Conservation (phyloP, 2,329 filamentous ascomycete species). For the Alternaria brassicae region DNA sequence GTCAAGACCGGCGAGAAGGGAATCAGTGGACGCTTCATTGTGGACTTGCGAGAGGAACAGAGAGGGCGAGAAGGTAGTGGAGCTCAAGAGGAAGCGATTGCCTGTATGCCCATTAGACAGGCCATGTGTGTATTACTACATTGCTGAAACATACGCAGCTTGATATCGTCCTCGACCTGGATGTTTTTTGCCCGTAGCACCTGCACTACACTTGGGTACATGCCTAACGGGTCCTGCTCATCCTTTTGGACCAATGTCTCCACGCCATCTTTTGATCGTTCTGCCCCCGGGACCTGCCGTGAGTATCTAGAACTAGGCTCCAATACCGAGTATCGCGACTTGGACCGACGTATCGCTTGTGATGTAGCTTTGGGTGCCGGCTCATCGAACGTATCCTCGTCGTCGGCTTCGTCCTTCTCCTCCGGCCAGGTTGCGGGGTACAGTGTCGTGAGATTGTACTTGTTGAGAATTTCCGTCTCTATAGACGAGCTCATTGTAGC, state of each 20-base stretch:
- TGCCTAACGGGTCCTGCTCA: conserved; percentile 91
- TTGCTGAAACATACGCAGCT: conserved; percentile 68
- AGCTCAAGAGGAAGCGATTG: conserved; percentile 93
- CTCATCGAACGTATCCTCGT: conserved; percentile 63
- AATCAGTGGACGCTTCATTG: conserved; percentile 80
- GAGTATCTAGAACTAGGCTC: conserved; percentile 76
- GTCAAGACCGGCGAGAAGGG: conserved; percentile 81
- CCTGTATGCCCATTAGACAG: conserved; percentile 56
- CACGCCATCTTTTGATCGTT: conserved; percentile 71
- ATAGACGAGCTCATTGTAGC: conserved; percentile 39
- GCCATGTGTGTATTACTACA: conserved; percentile 4
- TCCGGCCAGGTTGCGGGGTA: conserved; percentile 87
- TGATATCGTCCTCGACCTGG: conserved; percentile 81
- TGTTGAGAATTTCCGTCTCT: conserved; percentile 80
- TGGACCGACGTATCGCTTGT: conserved; percentile 61
- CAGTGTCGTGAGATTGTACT: conserved; percentile 83
- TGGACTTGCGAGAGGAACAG: conserved; percentile 94
- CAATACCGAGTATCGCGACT: conserved; percentile 84
- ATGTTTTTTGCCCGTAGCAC: conserved; percentile 78
- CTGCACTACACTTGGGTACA: conserved; percentile 82
- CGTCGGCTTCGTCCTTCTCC: conserved; percentile 74
- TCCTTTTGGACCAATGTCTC: conserved; percentile 87
- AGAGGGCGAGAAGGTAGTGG: conserved; percentile 91
- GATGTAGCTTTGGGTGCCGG: conserved; percentile 25
- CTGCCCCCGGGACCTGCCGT: conserved; percentile 71